Conservation (phyloP, 2,329 filamentous ascomycete genomes). For the Pyrenochaeta sp. region DNA sequence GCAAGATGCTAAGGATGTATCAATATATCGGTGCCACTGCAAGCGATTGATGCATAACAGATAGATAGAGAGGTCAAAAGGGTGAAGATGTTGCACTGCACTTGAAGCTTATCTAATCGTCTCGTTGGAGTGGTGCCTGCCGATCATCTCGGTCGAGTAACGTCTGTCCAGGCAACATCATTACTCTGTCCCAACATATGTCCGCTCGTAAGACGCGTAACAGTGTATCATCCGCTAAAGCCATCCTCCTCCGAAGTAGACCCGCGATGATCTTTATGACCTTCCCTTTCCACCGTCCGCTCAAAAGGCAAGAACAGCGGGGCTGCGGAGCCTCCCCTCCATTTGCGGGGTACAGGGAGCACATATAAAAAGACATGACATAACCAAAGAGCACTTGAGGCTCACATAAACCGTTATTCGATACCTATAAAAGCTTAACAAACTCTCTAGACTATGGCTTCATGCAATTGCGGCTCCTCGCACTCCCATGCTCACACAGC, state of each 20-base stretch:
- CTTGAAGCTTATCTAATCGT: neutral
- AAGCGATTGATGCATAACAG: neutral
- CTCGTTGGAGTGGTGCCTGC: neutral
- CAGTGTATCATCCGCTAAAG: neutral
- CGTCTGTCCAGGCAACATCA: neutral
- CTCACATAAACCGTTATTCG: neutral
- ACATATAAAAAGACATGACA: conserved; percentile 9
- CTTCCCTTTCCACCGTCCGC: conserved; percentile 20
- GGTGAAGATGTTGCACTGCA: neutral
- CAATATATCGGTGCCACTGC: neutral
- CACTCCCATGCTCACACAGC: neutral
- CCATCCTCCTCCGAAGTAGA: neutral
- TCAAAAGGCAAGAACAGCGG: conserved; percentile 27
- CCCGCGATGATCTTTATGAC: conserved; percentile 2
- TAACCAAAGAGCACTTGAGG: neutral
- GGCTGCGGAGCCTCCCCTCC: conserved; percentile 25
- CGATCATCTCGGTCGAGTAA: neutral
- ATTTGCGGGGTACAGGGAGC: conserved; percentile 27
- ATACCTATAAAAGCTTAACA: neutral
- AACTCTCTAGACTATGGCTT: neutral
- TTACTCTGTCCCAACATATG: neutral
- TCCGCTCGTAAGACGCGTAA: too few relatives aligned
- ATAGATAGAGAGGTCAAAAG: neutral
- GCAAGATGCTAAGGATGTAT: neutral
- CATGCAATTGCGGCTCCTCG: neutral